These are phyloP conservation scores for Syzygium syzygioides DNA, from an alignment of 441 rosid genomes.

Conservation along the genomic window DNA sequence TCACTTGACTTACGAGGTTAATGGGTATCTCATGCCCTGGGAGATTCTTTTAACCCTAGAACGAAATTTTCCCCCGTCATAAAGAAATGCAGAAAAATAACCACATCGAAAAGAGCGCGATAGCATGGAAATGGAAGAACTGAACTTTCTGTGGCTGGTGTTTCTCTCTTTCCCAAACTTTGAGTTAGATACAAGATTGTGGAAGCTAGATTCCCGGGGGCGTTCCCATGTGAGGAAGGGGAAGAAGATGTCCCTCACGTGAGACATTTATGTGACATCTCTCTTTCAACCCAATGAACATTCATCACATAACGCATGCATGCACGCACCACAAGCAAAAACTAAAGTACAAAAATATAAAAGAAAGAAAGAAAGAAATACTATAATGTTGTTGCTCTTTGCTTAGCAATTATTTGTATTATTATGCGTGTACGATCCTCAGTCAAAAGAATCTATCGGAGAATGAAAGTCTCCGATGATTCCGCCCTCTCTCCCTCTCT, in stretches of 20 bases:
- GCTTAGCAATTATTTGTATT: not conserved
- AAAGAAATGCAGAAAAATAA: not conserved
- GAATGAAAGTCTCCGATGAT: conserved; percentile 5
- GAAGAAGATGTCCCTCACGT: not conserved
- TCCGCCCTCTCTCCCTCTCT: not conserved
- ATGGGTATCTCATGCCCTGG: not conserved
- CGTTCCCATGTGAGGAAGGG: not conserved
- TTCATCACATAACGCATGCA: not conserved
- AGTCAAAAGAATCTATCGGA: conserved; percentile 1
- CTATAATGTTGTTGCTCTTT: not conserved
- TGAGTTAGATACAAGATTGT: not conserved
- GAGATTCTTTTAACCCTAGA: not conserved
- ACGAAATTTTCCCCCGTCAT: not conserved
- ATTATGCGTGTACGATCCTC: not conserved
- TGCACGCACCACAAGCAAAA: not conserved
- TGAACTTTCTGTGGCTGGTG: conserved; percentile 10
- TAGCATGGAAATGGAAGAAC: not conserved
- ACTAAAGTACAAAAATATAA: not conserved
- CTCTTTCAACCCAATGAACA: not conserved
- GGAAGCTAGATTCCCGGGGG: not conserved
- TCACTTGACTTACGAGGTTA: not conserved
- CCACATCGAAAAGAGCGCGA: not conserved
- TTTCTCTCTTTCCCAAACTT: not conserved
- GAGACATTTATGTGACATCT: not conserved
- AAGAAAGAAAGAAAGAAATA: not conserved